Evolutionary conservation across 2,329 filamentous ascomycete genomes (phyloP), one percentile per base, ranked within the genome.

Genomic region (Cephalotrichum gorgonifer): DNA sequence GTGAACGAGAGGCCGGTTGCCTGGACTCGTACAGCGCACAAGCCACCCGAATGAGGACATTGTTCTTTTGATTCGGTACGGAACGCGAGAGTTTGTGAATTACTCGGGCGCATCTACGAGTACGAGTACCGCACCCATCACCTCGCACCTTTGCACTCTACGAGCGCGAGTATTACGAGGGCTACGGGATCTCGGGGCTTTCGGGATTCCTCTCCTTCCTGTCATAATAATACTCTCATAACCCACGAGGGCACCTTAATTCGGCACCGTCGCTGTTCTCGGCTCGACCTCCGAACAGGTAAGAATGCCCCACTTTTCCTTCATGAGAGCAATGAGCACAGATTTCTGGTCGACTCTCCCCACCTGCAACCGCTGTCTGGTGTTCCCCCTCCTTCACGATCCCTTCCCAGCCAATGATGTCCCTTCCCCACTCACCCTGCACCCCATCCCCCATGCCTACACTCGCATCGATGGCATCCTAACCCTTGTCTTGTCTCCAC

Each of bases 211-310:
- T 12, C 17, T n/a, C n/a, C 20, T n/a, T 35, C 45, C 39, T 22
- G 25, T 42, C 46, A 31, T 42, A 25, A 48, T 23, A 22, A 39
- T 27, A 22, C 33, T 30, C 31, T 42, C 35, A 48, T 23, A 22
- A 39, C 20, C 33, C 33, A 42, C 31, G 23, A 28, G 23, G 22
- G 25, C 26, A 25, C n/a, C 38, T 22, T 15, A 12, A 6, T 23
- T 31, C 35, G 38, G 46, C 22, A 43, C 15, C 26, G 22, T 41
- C 46, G 25, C 46, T 43, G n/a, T 43, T 27, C 46, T 48, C 46
- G 46, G 46, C 46, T 42, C 46, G 39, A 26, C 31, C 35, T 38
- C 46, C 46, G 46, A 48, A 20, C 30, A 28, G 15, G 22, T 17
- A n/a, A 31, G 14, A 27, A 7, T 20, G 12, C 22, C 22, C 35